A percentile compares a stretch with the other conserved stretches of the same genome.
Evolutionary conservation across 2,329 filamentous ascomycete genomes (phyloP).

Genomic region (Trichoderma afroharzianum): DNA sequence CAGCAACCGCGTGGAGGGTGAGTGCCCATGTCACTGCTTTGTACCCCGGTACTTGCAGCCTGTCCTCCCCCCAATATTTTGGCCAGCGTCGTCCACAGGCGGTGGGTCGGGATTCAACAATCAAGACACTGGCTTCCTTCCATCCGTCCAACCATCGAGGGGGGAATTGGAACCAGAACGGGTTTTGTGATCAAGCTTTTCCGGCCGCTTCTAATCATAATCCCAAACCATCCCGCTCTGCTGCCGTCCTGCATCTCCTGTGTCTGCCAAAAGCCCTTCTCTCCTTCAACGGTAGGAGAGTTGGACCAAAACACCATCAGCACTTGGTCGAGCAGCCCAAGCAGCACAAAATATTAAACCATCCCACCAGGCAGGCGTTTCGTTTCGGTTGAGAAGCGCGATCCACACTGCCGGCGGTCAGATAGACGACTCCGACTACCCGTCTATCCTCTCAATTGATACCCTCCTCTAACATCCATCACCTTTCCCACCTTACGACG

Average conservation of each 20-base stretch:
- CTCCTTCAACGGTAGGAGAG: constrained; percentile 23
- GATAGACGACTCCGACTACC: background rate
- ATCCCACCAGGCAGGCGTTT: background rate
- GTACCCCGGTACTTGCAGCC: constrained; percentile 17
- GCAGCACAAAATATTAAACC: background rate
- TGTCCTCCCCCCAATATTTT: constrained; percentile 34
- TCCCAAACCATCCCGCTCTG: constrained; percentile 17
- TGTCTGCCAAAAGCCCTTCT: background rate
- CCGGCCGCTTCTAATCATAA: constrained; percentile 19
- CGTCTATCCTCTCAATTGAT: constrained; percentile 3
- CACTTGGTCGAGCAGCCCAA: constrained; percentile 6
- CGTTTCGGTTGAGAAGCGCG: background rate
- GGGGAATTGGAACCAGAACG: background rate
- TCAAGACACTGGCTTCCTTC: constrained; percentile 24
- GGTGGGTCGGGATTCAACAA: constrained; percentile 38
- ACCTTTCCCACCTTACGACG: constrained; percentile 20
- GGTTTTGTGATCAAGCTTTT: constrained; percentile 2
- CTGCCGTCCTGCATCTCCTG: background rate
- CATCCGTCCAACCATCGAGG: constrained; percentile 24
- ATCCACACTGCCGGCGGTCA: constrained; percentile 7
- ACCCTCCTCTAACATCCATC: background rate
- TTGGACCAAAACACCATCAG: constrained; percentile 10
- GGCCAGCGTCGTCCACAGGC: constrained; percentile 27
- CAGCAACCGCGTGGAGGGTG: constrained; percentile 13
- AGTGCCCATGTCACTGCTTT: background rate